Evolutionary conservation across 495 filamentous ascomycete genomes (phyloP), one percentile per base, ranked within the genome.

Genomic region (Umbilicaria muhlenbergii): DNA sequence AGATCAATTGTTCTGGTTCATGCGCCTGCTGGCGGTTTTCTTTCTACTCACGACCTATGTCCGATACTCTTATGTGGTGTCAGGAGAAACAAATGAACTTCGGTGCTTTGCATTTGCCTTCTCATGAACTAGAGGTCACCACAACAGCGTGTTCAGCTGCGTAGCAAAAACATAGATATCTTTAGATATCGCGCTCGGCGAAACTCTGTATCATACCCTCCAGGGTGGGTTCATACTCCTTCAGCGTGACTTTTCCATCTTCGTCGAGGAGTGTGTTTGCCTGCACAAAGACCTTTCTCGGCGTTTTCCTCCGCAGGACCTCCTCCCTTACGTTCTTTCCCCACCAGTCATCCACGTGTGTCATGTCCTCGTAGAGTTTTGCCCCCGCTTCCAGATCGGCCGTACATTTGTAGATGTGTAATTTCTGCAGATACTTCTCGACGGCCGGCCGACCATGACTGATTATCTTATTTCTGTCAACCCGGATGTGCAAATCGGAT

Each of bases 261-360:
- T 78, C 70, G 14, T 75, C 66, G 38, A 86, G 58, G 35, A 73
- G 63, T 7, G 91, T 95, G 64, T 93, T 98, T 32, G 83, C 86
- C 64, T 94, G 86, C 14, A 98, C 88, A 63, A 94, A 96, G 34
- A 94, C 80, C 69, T 95, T 98, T 44, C 91, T 71, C 32, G 91
- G 88, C 51, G 85, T 79, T 69, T 92, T 94, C 64, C 83, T 84
- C 58, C 70, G 69, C 51, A 95, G 60, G 15, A 95, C 91, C 41
- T 83, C 73, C 28, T 81, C 70, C 40, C 91, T 68, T 17, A 93
- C 75, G 54, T 76, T 77, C 43, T 72, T 72, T 13, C 73, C 81
- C 79, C 81, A 93, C 64, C 81, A 94, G 17, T 80, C 77, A 15
- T 80, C 67, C 31, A 95, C 89, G 10, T 67, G 63, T 15, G 87